Conservation (phyloP, 441 rosid genomes). For the Croton setiger region DNA sequence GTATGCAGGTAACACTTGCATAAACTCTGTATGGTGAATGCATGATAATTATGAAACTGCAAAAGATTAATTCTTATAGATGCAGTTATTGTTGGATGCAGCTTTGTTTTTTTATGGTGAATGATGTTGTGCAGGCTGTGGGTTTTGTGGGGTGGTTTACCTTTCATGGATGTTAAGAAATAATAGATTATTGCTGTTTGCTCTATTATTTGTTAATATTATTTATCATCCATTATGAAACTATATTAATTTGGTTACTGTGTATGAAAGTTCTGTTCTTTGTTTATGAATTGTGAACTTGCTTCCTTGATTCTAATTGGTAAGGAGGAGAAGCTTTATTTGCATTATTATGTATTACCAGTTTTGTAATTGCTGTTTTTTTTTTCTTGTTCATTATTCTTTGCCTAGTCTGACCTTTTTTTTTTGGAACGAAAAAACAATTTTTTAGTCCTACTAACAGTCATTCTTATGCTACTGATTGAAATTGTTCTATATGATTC, state of each 20-base stretch:
- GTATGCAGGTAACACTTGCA: background rate
- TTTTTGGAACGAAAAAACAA: no score
- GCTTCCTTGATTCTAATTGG: background rate
- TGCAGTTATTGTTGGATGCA: background rate
- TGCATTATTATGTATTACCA: background rate
- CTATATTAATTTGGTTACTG: background rate
- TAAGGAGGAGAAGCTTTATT: background rate
- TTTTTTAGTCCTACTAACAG: background rate
- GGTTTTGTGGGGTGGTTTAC: background rate
- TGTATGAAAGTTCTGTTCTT: background rate
- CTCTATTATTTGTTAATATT: background rate
- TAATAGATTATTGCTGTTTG: no score
- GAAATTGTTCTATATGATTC: background rate
- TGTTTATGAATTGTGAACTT: background rate
- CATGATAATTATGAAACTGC: background rate
- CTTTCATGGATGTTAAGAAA: background rate
- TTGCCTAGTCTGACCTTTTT: no score
- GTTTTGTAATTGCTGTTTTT: background rate
- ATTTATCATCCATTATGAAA: background rate
- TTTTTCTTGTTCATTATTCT: background rate
- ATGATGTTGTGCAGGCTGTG: background rate
- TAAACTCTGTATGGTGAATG: background rate
- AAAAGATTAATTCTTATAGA: background rate
- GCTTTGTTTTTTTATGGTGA: background rate
- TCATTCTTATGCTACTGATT: constrained; percentile 6